A percentile compares a stretch with the other conserved stretches of the same genome.
phyloP scores from a whole-genome alignment of 1,139 yeast species.

The Candida mesenterica region DNA sequence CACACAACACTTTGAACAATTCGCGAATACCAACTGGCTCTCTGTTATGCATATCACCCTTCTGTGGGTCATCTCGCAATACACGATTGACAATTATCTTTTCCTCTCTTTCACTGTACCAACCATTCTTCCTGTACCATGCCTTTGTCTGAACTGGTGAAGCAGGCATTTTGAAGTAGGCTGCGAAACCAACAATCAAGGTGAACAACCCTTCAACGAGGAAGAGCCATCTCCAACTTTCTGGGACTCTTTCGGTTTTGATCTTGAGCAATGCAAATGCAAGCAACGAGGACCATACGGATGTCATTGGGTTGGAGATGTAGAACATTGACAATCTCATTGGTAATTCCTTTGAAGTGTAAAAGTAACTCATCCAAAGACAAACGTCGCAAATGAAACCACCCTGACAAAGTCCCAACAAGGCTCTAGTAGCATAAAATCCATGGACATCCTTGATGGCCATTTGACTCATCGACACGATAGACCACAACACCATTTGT shows the following conservation, averaged over 20 bases:
- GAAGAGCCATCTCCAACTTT: conserved; percentile 68
- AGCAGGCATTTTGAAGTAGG: conserved; percentile 60
- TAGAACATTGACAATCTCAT: conserved; percentile 52
- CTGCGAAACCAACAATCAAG: conserved; percentile 49
- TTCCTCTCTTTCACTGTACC: conserved; percentile 63
- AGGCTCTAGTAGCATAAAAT: conserved; percentile 43
- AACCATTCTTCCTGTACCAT: conserved; percentile 53
- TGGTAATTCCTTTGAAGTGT: conserved; percentile 50
- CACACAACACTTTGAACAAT: conserved; percentile 41
- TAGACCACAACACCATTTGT: conserved; percentile 27
- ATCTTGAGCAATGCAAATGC: conserved; percentile 48
- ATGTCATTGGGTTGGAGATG: conserved; percentile 39
- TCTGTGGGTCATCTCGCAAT: conserved; percentile 65
- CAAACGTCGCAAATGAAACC: conserved; percentile 58
- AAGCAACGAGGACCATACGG: conserved; percentile 39
- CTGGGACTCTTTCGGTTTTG: conserved; percentile 34
- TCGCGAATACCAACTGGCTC: conserved; percentile 47
- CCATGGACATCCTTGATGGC: conserved; percentile 20
- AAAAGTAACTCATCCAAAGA: conserved; percentile 56
- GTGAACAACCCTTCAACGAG: conserved; percentile 63
- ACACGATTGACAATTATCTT: conserved; percentile 62
- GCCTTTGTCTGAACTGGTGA: conserved; percentile 53
- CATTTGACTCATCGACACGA: conserved; percentile 25
- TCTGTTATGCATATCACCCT: conserved; percentile 68
- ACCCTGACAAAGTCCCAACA: conserved; percentile 52